Conservation (phyloP, 768 basidiomycete genomes). For the Lactarius deliciosus region DNA sequence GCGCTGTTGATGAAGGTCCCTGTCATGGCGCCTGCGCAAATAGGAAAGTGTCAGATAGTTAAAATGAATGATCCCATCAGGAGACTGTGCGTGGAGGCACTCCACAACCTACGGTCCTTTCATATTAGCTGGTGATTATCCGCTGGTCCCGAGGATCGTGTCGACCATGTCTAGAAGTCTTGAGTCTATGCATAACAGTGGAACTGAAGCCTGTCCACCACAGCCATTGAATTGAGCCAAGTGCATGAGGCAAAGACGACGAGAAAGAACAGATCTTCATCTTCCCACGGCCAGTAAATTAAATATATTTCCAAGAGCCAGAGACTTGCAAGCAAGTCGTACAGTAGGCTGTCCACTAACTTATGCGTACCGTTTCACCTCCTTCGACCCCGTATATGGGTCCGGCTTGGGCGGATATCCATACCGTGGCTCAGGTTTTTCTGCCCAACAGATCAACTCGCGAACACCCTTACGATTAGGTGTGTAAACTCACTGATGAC, state of each 20-base stretch:
- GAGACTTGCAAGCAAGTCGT: too few relatives aligned
- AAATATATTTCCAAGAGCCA: constrained; percentile 3
- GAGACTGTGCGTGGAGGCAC: too few relatives aligned
- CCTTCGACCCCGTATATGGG: constrained; percentile 54
- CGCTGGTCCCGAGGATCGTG: not conserved
- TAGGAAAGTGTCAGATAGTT: not conserved
- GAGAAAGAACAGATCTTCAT: not conserved
- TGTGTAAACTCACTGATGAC: constrained; percentile 60
- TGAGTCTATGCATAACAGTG: not conserved
- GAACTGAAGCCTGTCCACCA: not conserved
- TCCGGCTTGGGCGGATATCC: constrained; percentile 53
- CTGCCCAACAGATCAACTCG: constrained; percentile 33
- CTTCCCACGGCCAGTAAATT: not conserved
- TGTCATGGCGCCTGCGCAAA: not conserved
- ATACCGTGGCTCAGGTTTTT: constrained; percentile 53
- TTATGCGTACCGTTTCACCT: constrained; percentile 18
- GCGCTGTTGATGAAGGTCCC: too few relatives aligned
- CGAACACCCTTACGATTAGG: constrained; percentile 3
- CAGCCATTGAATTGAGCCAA: not conserved
- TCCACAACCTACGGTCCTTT: not conserved
- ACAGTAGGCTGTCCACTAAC: not conserved
- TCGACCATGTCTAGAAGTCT: not conserved
- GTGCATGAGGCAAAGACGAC: not conserved
- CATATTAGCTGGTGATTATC: not conserved
- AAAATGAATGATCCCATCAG: not conserved